These are phyloP conservation scores for Botryotinia narcissicola DNA, from an alignment of 2,329 filamentous ascomycete genomes.

Conservation along the genomic window DNA sequence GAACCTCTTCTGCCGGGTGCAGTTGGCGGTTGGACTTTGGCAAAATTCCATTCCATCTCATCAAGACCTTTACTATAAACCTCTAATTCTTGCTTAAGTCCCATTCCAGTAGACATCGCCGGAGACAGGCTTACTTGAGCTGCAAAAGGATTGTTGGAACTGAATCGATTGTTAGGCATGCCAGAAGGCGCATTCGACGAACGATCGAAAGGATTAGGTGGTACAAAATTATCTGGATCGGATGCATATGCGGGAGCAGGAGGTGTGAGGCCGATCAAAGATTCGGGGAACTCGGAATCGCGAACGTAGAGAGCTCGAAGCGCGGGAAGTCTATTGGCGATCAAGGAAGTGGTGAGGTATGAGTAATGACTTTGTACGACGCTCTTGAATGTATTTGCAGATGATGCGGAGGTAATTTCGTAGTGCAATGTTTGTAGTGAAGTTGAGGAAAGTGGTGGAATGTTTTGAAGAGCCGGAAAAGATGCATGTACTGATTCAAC, in stretches of 20 bases:
- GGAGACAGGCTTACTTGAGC: conserved; percentile 21
- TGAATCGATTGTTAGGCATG: conserved; percentile 28
- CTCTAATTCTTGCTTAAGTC: conserved; percentile 56
- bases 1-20: conserved; percentile 41
- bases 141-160: conserved; percentile 39
- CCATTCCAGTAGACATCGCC: conserved; percentile 25
- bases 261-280: conserved; percentile 66
- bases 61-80: conserved; percentile 66
- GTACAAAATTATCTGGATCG: conserved; percentile 37
- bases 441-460: conserved; percentile 65
- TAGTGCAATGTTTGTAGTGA: conserved; percentile 74
- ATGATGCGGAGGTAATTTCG: conserved; percentile 67
- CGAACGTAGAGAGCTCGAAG: conserved; percentile 80
- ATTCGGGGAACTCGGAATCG: conserved; percentile 78
- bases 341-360: conserved; percentile 80
- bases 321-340: conserved; percentile 70
- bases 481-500: conserved; percentile 54
- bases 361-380: conserved; percentile 69
- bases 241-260: conserved; percentile 54
- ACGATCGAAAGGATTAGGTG: conserved; percentile 31
- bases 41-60: conserved; percentile 67
- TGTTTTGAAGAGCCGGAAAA: conserved; percentile 51
- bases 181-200: conserved; percentile 32
- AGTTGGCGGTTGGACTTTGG: conserved; percentile 52
- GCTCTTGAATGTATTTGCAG: conserved; percentile 55